Conservation (phyloP, 495 filamentous ascomycete genomes). For the Diplogelasinospora grovesii region DNA sequence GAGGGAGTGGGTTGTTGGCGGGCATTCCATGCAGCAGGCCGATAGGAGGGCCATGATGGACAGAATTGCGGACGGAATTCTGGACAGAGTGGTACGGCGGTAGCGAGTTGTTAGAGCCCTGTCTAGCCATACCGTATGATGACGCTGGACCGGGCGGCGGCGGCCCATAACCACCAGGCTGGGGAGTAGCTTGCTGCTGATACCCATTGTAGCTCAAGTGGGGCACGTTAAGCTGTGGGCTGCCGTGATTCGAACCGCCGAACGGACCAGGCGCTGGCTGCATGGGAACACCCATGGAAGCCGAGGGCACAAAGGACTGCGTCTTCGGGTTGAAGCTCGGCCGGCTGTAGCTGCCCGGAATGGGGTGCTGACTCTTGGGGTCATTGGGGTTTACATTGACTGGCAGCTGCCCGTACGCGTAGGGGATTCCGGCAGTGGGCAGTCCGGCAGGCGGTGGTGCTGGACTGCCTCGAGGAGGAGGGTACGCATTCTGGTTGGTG, state of each 20-base stretch:
- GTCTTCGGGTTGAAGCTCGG: slow-evolving; percentile 91
- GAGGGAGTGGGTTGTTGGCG: slow-evolving; percentile 27
- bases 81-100: slow-evolving; percentile 34
- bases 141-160: slow-evolving; percentile 14
- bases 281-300: slow-evolving; percentile 38
- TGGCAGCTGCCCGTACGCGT: slow-evolving; percentile 72
- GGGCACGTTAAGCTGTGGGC: slow-evolving; percentile 39
- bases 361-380: slow-evolving; percentile 63
- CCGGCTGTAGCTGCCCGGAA: slow-evolving; percentile 75
- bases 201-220: slow-evolving; percentile 37
- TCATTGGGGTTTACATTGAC: slow-evolving; percentile 58
- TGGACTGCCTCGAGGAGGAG: slow-evolving; percentile 18
- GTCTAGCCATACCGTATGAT: slow-evolving; percentile 48
- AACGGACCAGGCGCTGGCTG: slow-evolving; percentile 23
- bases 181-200: slow-evolving; percentile 34
- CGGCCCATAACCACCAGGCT: slow-evolving; percentile 26
- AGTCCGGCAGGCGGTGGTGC: slow-evolving; percentile 31
- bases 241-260: slow-evolving; percentile 34
- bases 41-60: slow-evolving; percentile 13
- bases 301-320: slow-evolving; percentile 74
- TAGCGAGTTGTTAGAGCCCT: slow-evolving; percentile 47
- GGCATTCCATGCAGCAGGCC: slow-evolving; percentile 12
- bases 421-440: slow-evolving; percentile 44
- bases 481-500: slow-evolving; percentile 26
- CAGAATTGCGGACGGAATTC: slow-evolving; percentile 7